Base-by-base conservation (phyloP, 352 stramenopile species). In the Phytophthora ramorum region DNA sequence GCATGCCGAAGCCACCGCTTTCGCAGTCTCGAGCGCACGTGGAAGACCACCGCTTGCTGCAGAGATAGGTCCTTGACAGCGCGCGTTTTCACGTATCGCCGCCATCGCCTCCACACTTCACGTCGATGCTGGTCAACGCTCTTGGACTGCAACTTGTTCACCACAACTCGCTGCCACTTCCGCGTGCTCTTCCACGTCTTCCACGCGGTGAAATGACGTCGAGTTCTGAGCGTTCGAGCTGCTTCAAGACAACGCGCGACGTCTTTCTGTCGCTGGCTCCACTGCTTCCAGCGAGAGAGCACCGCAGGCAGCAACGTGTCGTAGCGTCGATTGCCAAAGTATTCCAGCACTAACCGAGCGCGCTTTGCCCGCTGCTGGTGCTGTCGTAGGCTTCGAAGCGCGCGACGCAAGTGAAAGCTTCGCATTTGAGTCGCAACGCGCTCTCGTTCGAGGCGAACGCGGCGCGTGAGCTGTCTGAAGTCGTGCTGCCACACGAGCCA, bases 401-500 rank as follows among this genome's bases (percentile, higher is more conserved):
- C 64, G 4, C 74, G 65, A 53, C 50, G 57, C 8, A 77, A 49
- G 4, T 44, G 51, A 49, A 73, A 66, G 4, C 0, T 17, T 37
- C 35, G 16, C 58, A 79, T 69, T 0, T 60, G 38, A 7, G 24
- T 10, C 12, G 58, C 22, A 14, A 57, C 17, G 0, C 45, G 45
- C 3, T 63, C 20, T 2, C 7, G 26, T 46, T 64, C 38, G 4
- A 45, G 38, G 5, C 51, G 53, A 4, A 14, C 26, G 7, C 78
- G 9, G 0, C 26, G 32, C 8, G 68, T 14, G 1, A 62, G 19
- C 3, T 52, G 58, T 9, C 79, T 49, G 37, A 71, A 85, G 45
- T 90, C 83, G 37, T 86, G 79, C 4, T 56, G 52, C 83, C 83
- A 92, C 7, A 82, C 35, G 7, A 90, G 44, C 83, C 83, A 92